Evolutionary conservation across 2,329 filamentous ascomycete species (phyloP), one percentile per base, ranked within the genome.

Genomic region (Beauveria sp.): DNA sequence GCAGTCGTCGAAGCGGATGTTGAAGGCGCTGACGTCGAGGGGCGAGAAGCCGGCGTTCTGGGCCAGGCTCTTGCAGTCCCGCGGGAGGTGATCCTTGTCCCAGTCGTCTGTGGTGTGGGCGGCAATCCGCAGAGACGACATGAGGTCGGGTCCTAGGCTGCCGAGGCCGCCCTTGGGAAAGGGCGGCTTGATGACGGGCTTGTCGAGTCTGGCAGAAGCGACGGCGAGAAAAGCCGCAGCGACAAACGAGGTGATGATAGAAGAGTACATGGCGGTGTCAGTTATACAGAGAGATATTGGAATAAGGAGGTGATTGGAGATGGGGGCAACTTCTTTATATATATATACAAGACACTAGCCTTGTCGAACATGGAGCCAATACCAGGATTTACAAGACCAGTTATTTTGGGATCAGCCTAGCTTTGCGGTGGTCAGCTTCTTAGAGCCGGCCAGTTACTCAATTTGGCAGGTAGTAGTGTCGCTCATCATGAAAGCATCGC

Each of bases 1-100:
- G 63, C 71, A 73, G 63, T 72, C 71, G 49, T 64, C 51, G 52
- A 68, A 71, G 55, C 63, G 64, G 24, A 69, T 66, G 60, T 69
- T 66, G 64, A 68, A 71, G 47, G 67, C 64, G 34, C 60, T 63
- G 24, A 71, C 53, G 49, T 71, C 69, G 28, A 28, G 34, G 4
- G 67, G 63, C 42, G 60, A 63, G 46, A 67, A 63, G 49, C 62
- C 62, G 18, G 65, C 52, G 46, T 22, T 28, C 46, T 61, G 28
- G 57, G 62, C 62, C 1, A 63, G 24, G 26, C 53, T 59, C 50
- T 66, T 64, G 65, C 69, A 71, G 42, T 63, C 64, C 43, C 61
- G 28, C 1, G 67, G 66, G 16, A 70, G 65, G 62, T 63, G 66
- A 18, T 63, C 65, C 10, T 51, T 20, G 3, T 58, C 65, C 69